A percentile compares a stretch with the other conserved stretches of the same genome.
Evolutionary conservation across 1,139 yeast genomes (phyloP).

Genomic region (Trichomonascaceae sp.): DNA sequence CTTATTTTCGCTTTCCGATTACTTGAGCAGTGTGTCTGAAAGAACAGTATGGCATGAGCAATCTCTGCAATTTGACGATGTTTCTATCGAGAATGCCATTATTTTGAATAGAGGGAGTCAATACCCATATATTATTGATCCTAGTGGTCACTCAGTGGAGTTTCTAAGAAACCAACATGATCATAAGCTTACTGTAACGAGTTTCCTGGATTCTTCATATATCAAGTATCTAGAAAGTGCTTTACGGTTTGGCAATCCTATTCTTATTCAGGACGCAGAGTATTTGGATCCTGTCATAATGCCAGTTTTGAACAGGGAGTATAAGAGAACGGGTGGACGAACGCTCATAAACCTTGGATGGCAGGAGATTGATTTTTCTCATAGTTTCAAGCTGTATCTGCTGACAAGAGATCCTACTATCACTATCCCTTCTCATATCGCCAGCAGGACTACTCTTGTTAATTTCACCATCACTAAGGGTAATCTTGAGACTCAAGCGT

Average conservation of each 20-base stretch:
- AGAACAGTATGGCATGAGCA: conserved; percentile 46
- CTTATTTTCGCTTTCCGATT: conserved; percentile 31
- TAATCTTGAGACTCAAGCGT: conserved; percentile 57
- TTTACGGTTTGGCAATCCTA: conserved; percentile 71
- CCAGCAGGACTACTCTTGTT: conserved; percentile 55
- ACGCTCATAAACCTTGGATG: conserved; percentile 54
- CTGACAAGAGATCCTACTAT: conserved; percentile 55
- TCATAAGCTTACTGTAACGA: conserved; percentile 48
- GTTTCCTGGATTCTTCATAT: conserved; percentile 69
- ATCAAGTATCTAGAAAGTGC: conserved; percentile 71
- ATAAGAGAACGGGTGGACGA: conserved; percentile 65
- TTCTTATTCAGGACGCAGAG: conserved; percentile 75
- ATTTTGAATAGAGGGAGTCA: conserved; percentile 40
- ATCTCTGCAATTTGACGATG: conserved; percentile 53
- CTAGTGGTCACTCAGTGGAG: conserved; percentile 46
- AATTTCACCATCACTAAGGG: conserved; percentile 69
- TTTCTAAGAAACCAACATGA: conserved; percentile 36
- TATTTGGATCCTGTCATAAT: conserved; percentile 67
- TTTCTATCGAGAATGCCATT: conserved; percentile 58
- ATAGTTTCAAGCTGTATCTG: conserved; percentile 55
- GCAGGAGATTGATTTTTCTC: conserved; percentile 60
- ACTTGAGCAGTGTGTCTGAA: conserved; percentile 40
- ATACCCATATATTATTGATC: conserved; percentile 68
- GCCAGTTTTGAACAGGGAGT: conserved; percentile 56
- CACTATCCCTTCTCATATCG: conserved; percentile 47